phyloP scores from a whole-genome alignment of 2,329 filamentous ascomycete genomes.

The Stachybotrys elegans region DNA sequence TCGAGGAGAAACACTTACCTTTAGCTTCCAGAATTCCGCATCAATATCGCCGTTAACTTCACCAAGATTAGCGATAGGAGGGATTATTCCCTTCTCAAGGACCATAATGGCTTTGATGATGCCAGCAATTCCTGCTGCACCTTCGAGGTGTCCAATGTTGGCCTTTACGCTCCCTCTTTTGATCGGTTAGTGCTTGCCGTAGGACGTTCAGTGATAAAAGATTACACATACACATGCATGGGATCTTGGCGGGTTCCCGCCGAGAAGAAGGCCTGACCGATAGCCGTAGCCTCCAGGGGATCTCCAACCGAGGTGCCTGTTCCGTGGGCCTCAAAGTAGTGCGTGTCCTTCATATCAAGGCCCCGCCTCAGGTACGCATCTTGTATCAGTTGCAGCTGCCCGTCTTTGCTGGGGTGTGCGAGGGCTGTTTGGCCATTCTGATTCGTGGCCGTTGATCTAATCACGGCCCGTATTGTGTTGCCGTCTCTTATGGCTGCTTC shows the following conservation, averaged over 20 bases:
- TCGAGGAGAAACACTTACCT: no score
- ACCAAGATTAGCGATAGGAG: conserved; percentile 10
- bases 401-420: conserved; percentile 18
- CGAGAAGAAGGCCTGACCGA: conserved; percentile 2
- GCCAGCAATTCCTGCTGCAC: conserved; percentile 10
- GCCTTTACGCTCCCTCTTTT: conserved; percentile 16
- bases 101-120: conserved; percentile 10
- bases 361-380: conserved; percentile 22
- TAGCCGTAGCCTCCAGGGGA: conserved; percentile 8
- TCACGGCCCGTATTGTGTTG: conserved; percentile 31
- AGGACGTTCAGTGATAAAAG: background rate
- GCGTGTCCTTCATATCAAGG: conserved; percentile 15
- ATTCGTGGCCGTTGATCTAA: conserved; percentile 19
- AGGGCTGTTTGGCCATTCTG: conserved; percentile 37
- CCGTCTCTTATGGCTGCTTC: conserved; percentile 37
- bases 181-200: background rate
- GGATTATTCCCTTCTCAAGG: conserved; percentile 10
- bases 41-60: conserved; percentile 6
- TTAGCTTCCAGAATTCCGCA: conserved; percentile 10
- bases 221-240: conserved; percentile 7
- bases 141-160: conserved; percentile 19
- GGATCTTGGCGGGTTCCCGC: background rate
- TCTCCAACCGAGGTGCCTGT: conserved; percentile 12
- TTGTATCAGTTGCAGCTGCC: conserved; percentile 17
- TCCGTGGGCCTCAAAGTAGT: conserved; percentile 26